Conservation (phyloP, 768 basidiomycete species). For the Asterophora lycoperdoides region DNA sequence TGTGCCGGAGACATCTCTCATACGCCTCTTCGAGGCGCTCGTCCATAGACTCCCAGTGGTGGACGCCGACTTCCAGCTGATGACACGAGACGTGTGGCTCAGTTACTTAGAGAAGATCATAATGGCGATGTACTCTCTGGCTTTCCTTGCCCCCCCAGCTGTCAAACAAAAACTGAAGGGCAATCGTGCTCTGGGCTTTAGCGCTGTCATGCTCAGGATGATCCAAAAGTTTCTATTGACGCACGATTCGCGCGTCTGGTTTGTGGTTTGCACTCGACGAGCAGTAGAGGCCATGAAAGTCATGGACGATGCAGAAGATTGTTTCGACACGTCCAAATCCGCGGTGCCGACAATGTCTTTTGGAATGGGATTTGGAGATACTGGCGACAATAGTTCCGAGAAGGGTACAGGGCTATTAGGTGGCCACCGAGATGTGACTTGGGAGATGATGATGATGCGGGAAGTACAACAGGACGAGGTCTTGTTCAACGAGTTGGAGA, state of each 20-base stretch:
- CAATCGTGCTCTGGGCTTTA: constrained; percentile 64
- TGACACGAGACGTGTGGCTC: constrained; percentile 64
- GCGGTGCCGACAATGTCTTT: constrained; percentile 63
- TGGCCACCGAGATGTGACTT: constrained; percentile 64
- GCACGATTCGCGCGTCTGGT: constrained; percentile 50
- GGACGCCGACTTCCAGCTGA: constrained; percentile 68
- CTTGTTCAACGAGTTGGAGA: constrained; percentile 77
- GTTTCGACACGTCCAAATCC: constrained; percentile 64
- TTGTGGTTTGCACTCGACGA: constrained; percentile 55
- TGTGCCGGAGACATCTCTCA: constrained; percentile 55
- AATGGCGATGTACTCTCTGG: constrained; percentile 82
- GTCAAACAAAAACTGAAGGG: constrained; percentile 68
- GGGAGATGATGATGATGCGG: constrained; percentile 66
- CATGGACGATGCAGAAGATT: constrained; percentile 71
- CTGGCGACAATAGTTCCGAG: constrained; percentile 59
- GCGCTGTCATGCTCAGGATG: constrained; percentile 66
- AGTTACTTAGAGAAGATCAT: constrained; percentile 75
- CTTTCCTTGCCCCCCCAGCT: constrained; percentile 74
- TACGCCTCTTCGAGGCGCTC: constrained; percentile 62
- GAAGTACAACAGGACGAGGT: constrained; percentile 60
- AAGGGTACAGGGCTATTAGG: constrained; percentile 73
- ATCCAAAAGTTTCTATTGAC: constrained; percentile 58
- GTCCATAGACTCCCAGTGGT: constrained; percentile 81
- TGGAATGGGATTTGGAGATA: constrained; percentile 83
- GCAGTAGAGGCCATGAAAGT: constrained; percentile 76